Percentiles rank a stretch among this genome's conserved stretches.
These are phyloP conservation scores for Ceratobasidium sp. DNA, from an alignment of 1,284 basidiomycete genomes.

Conservation along the genomic window DNA sequence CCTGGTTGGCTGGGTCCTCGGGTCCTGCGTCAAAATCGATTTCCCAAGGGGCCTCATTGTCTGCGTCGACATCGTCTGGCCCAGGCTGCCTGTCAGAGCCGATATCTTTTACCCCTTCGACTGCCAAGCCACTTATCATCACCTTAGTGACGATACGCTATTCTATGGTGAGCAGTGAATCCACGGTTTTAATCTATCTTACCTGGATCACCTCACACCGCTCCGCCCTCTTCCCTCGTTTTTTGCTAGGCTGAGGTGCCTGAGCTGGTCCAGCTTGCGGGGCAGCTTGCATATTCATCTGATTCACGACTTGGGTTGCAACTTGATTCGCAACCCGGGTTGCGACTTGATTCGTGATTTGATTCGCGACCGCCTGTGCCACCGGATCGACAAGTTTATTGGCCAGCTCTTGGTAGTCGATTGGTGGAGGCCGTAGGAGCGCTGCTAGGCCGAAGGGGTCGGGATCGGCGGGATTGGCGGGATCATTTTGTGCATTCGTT, in stretches of 20 bases:
- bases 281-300: background rate
- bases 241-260: background rate
- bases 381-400: no score
- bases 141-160: background rate
- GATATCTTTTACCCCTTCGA: background rate
- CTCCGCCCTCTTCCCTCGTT: background rate
- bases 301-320: background rate
- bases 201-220: background rate
- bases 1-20: background rate
- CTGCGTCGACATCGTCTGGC: background rate
- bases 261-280: background rate
- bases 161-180: background rate
- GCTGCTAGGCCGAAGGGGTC: no score
- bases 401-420: no score
- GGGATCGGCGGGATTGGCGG: no score
- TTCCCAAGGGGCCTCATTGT: constrained; percentile 5
- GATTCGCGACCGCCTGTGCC: no score
- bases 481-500: no score
- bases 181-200: background rate
- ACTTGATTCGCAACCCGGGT: background rate
- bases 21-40: background rate
- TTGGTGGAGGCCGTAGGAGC: no score
- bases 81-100: background rate
- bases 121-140: background rate
- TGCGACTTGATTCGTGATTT: background rate